Base-by-base conservation (phyloP, 2,329 filamentous ascomycete genomes). In the Magnaporthiopsis rhizophila region DNA sequence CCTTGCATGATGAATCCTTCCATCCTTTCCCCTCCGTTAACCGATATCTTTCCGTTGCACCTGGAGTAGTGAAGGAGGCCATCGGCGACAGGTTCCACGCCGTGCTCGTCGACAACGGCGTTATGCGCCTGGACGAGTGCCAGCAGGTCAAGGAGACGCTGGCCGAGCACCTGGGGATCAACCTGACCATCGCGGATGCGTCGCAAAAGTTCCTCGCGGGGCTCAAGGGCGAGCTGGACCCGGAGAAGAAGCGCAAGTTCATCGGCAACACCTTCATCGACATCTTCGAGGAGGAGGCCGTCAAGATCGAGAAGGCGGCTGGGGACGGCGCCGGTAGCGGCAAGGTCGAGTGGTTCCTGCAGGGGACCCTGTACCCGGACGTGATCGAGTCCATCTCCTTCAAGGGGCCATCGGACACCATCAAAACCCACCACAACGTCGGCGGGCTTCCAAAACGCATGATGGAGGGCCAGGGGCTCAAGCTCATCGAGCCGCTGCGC, bases 91-190 rank as follows among this genome's bases (percentile, higher is more conserved):
- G 92, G 21, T 96, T 97, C 80, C 72, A 75, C 64, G 74, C 73
- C 50, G 70, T 75, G 85, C 83, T 97, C 26, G 87, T 97, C 9
- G 89, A 98, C 78, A 97, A 90, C 69, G 92, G 91, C 67, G 81
- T 92, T 63, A 88, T 99, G 83, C 87, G 95, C 56, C 81, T 95
- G 36, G 88, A 97, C 72, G 95, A 98, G 76, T 92, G 89, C 69
- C 79, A 88, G 69, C 81, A 89, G 71, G 95, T 98, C 63, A 88
- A 96, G 76, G 81, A 92, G 75, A 93, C 87, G 0, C 84, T 98
- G 2, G 82, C 83, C 1, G 75, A 92, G 71, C 88, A 95, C 69
- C 84, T 98, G 0, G 91, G 91, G 1, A 96, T 98, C 76, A 95
- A 97, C 75, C 81, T 98, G 3, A 96, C 91, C 0, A 89, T 98